A percentile compares a stretch with the other conserved stretches of the same genome.
These are phyloP conservation scores for Blastomyces emzantsi DNA, from an alignment of 2,329 filamentous ascomycete genomes.

Conservation along the genomic window DNA sequence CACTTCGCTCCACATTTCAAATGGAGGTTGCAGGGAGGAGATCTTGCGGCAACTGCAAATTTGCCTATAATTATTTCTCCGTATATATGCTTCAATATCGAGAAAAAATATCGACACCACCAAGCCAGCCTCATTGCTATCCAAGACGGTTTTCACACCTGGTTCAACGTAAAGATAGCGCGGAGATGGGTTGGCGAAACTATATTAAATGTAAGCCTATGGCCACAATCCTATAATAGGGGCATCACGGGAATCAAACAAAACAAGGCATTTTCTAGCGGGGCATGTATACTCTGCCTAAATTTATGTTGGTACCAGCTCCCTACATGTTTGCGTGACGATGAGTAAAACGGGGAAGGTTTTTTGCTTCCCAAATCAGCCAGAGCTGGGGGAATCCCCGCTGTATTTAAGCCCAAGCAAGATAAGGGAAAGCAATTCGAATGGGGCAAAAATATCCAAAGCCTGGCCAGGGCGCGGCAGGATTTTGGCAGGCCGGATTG, in stretches of 20 bases:
- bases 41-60: background rate
- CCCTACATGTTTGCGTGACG: background rate
- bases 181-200: slow-evolving; percentile 1
- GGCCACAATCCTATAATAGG: background rate
- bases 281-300: background rate
- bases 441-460: slow-evolving; percentile 5
- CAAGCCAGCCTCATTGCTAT: slow-evolving; percentile 7
- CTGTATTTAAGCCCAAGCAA: background rate
- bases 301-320: background rate
- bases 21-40: background rate
- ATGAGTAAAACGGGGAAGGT: background rate
- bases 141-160: background rate
- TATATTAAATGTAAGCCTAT: slow-evolving; percentile 3
- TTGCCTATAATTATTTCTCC: background rate
- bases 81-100: background rate
- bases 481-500: background rate
- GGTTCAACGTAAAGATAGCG: background rate
- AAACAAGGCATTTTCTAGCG: background rate
- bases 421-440: background rate
- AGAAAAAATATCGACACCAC: slow-evolving; percentile 4
- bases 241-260: too few relatives aligned
- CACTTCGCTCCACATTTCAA: background rate
- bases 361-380: background rate
- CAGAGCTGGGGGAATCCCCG: background rate
- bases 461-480: background rate